Evolutionary conservation across 805 yeast species (phyloP).

Genomic region (Pichia membranifaciens): DNA sequence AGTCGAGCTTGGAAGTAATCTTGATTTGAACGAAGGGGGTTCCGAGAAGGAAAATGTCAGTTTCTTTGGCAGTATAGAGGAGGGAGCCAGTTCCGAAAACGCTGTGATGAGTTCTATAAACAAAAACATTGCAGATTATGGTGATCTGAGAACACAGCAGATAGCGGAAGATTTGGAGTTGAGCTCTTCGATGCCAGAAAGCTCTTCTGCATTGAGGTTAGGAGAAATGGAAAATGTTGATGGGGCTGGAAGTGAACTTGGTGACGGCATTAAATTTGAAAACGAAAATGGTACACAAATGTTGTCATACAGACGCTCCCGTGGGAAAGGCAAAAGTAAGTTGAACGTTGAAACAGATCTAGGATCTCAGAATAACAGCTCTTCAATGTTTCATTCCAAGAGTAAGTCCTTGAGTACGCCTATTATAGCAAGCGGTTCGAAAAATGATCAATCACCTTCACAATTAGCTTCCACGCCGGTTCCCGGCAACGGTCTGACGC

Average conservation of each 20-base stretch:
- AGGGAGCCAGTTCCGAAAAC: neutral
- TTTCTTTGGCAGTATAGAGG: neutral
- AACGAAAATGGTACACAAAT: constrained; percentile 11
- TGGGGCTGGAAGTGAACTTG: neutral
- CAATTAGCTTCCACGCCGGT: constrained; percentile 4
- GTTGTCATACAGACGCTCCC: constrained; percentile 11
- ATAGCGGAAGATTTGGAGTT: neutral
- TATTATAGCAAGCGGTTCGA: neutral
- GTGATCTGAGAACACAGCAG: neutral
- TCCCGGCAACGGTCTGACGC: constrained; percentile 16
- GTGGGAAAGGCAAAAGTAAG: constrained; percentile 1
- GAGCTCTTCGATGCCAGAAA: neutral
- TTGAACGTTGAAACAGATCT: neutral
- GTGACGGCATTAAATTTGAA: constrained; percentile 11
- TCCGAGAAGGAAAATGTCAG: neutral
- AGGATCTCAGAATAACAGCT: neutral
- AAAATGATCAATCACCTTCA: constrained; percentile 1
- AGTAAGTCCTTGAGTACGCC: constrained; percentile 4
- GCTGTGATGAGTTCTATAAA: neutral
- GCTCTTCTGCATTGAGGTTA: neutral
- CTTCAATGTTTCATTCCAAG: neutral
- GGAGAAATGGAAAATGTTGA: neutral
- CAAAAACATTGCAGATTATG: constrained; percentile 7
- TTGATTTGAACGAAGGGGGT: neutral
- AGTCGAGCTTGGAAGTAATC: neutral